Evolutionary conservation across 164 flowering plant species (phyloP).

Genomic region (Liriodendron chinense): DNA sequence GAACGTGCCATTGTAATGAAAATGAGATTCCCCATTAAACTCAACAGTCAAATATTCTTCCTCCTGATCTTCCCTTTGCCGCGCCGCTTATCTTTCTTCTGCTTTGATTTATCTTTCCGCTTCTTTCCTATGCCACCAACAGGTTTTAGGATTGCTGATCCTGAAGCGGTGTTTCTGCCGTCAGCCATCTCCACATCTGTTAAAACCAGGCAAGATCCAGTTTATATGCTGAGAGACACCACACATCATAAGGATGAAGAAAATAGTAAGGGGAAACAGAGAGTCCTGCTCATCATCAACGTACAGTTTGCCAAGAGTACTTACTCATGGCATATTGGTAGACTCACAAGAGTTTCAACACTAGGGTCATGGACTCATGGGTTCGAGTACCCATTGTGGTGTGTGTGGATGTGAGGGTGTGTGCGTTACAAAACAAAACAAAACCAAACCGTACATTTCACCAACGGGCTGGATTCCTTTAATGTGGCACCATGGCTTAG

Average conservation of each 20-base stretch:
- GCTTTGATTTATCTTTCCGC: constrained; percentile 36
- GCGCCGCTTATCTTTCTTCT: constrained; percentile 30
- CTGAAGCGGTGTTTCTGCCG: constrained; percentile 6
- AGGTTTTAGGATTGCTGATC: constrained; percentile 25
- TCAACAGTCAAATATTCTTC: constrained; percentile 18
- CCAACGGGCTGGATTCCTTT: neutral
- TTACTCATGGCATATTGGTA: too few species aligned
- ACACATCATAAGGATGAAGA: neutral
- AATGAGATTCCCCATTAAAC: too few species aligned
- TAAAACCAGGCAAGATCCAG: neutral
- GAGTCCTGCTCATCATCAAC: too few species aligned
- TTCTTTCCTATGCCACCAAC: constrained; percentile 36
- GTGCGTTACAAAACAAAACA: too few species aligned
- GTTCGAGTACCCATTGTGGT: too few species aligned
- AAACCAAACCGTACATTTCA: too few species aligned
- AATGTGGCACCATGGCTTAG: neutral
- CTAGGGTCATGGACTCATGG: too few species aligned
- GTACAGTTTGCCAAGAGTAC: too few species aligned
- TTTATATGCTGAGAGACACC: neutral
- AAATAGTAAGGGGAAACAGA: neutral
- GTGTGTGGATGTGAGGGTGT: too few species aligned
- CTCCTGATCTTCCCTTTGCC: constrained; percentile 33
- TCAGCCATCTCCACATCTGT: constrained; percentile 44
- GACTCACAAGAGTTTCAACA: too few species aligned
- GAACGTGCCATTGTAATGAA: too few species aligned